Evolutionary conservation across 83 land plant genomes (phyloP), one percentile per base, ranked within the genome.

Genomic region (Thuja plicata): DNA sequence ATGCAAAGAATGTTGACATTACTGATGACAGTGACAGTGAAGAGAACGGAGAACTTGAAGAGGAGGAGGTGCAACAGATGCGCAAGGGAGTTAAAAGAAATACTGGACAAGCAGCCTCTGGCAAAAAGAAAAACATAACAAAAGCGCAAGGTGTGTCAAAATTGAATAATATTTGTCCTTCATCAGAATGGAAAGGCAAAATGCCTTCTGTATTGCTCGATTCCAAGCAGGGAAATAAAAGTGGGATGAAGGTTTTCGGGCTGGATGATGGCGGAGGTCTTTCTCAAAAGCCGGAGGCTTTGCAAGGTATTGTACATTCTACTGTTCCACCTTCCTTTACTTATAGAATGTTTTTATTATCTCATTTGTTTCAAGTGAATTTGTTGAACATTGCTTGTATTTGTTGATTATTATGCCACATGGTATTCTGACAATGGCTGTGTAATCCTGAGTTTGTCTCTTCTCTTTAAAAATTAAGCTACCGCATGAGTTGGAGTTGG

Each of bases 1-100:
- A 92, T 60, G 79, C 89, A 15, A 88, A 88, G 24, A 94, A 94
- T 89, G 93, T 93, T n/a, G 97, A 95, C 88, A 90, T 91, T 95
- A 92, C 85, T 35, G 88, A 91, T 89, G 91, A 40, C 89, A 88
- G 76, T 46, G 89, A 66, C 15, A 89, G 43, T 24, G 92, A 87
- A 38, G 89, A 91, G 46, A 87, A 88, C 46, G 94, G 73, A 86
- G 89, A 87, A 3, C 52, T 46, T 82, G 90, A 88, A 48, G 93
- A 91, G n/a, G 95, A 93, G 5, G 92, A 89, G 66, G 85, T 85
- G 11, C 43, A 92, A 88, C 30, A 91, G 85, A n/a, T 54, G 83
- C 60, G 91, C 87, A 38, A 52, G 86, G 50, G 94, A 93, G 62
- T 77, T 62, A 35, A 83, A 91, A 37, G 92, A 91, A 45, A 90